phyloP scores from a whole-genome alignment of 768 basidiomycete genomes.

The Boletus insuetus region DNA sequence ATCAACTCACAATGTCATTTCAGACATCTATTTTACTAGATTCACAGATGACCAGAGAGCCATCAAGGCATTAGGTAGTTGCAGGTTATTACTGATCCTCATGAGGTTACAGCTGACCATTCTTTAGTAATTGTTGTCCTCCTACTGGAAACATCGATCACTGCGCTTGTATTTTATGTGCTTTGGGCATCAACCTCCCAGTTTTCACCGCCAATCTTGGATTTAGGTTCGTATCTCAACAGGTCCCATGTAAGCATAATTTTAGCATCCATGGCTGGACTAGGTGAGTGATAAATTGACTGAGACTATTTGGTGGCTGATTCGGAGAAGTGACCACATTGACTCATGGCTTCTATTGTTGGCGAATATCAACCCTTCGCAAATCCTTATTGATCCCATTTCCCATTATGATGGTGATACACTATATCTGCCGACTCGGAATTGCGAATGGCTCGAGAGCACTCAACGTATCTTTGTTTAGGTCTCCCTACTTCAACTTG shows the following conservation, averaged over 20 bases:
- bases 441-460: background rate
- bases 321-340: slow-evolving; percentile 7
- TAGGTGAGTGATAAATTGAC: slow-evolving; percentile 11
- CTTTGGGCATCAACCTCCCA: slow-evolving; percentile 4
- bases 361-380: slow-evolving; percentile 16
- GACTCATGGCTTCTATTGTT: slow-evolving; percentile 23
- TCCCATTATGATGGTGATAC: slow-evolving; percentile 17
- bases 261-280: slow-evolving; percentile 5
- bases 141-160: slow-evolving; percentile 17
- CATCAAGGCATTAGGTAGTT: slow-evolving; percentile 17
- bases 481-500: slow-evolving; percentile 24
- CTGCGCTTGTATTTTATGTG: slow-evolving; percentile 2
- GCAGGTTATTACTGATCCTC: background rate
- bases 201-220: no score
- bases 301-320: background rate
- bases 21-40: slow-evolving; percentile 20
- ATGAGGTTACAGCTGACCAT: background rate
- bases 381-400: background rate
- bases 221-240: no score
- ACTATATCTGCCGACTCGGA: background rate
- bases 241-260: no score
- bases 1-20: background rate
- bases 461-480: background rate
- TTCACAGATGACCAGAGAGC: slow-evolving; percentile 14
- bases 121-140: slow-evolving; percentile 8